Base-by-base conservation (phyloP, 768 basidiomycete genomes). In the Phylloporus arenicola region DNA sequence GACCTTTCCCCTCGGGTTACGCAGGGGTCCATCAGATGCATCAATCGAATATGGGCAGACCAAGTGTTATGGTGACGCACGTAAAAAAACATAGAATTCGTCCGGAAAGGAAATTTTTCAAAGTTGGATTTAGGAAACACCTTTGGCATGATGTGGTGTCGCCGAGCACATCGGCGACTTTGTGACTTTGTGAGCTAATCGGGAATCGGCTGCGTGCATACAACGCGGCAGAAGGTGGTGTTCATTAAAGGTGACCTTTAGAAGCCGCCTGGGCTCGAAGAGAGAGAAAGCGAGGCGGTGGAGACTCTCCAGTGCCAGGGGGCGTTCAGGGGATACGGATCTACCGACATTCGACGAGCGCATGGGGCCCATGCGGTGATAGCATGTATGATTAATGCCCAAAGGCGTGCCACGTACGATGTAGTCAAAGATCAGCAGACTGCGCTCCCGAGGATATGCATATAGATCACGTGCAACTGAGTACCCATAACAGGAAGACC, bases 381-480 rank as follows among this genome's bases (percentile, higher is more conserved):
- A 13, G 22, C n/a, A 17, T 10, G n/a, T 25, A 25, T 17, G 17
- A 43, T 29, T 11, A 41, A 17, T 29, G 16, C n/a, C 9, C 29
- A 24, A 37, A 45, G 20, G 50, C 50, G 14, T 22, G 53, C 30
- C 20, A 20, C 16, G 6, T 24, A 27, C 38, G 19, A 19, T 41
- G 51, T 14, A 31, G 29, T 47, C 19, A 29, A 29, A 6, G 27
- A 29, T 24, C 22, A 29, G 8, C 27, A 29, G 7, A 29, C 9
- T 25, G 7, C 25, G 25, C 7, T 6, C 7, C 27, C 6, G 9
- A 4, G 16, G 31, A 43, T 41, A 24, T 22, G 7, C 22, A 24
- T 24, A 24, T 24, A 8, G 30, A n/a, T 56, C 58, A 57, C 58
- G 58, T 60, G 57, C 25, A 17, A 11, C 19, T 22, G 11, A 35